Evolutionary conservation across 2,329 filamentous ascomycete species (phyloP).

Genomic region (Phialophora tarda): DNA sequence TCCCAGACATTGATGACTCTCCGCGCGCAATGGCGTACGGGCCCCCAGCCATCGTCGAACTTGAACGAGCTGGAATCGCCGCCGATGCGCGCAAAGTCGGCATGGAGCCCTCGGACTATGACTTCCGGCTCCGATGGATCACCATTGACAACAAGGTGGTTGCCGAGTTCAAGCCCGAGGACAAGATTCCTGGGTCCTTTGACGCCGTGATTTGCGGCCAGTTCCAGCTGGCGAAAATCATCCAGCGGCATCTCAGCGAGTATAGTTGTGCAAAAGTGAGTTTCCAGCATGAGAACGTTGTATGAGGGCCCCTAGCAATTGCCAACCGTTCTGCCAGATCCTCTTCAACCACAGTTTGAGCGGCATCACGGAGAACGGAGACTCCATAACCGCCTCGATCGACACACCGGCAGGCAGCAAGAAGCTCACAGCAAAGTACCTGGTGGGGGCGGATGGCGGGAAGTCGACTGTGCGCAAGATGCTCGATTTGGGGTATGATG

Average conservation of each 20-base stretch:
- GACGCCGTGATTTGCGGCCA: slow-evolving; percentile 29
- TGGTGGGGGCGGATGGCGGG: slow-evolving; percentile 53
- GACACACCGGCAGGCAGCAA: slow-evolving; percentile 15
- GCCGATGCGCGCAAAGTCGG: slow-evolving; percentile 25
- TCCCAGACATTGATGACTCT: slow-evolving; percentile 25
- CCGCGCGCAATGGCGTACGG: slow-evolving; percentile 27
- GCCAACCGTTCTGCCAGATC: slow-evolving; percentile 4
- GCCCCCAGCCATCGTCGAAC: slow-evolving; percentile 18
- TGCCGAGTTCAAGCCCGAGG: slow-evolving; percentile 23
- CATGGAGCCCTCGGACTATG: slow-evolving; percentile 25
- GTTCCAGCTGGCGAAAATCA: slow-evolving; percentile 35
- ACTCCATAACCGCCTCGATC: slow-evolving; percentile 16
- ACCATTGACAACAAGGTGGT: slow-evolving; percentile 24
- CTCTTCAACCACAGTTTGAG: slow-evolving; percentile 22
- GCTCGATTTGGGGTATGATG: slow-evolving; percentile 39
- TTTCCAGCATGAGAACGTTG: not conserved
- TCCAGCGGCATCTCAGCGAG: slow-evolving; percentile 32
- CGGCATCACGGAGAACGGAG: slow-evolving; percentile 14
- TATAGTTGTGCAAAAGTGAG: slow-evolving; percentile 18
- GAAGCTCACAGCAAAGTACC: slow-evolving; percentile 54
- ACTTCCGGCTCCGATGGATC: slow-evolving; percentile 23
- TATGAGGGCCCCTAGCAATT: not conserved
- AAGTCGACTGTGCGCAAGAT: slow-evolving; percentile 47
- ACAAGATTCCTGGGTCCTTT: slow-evolving; percentile 21
- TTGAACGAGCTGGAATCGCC: slow-evolving; percentile 25